Evolutionary conservation across 805 yeast species (phyloP).

Genomic region (Teunomyces funiuensis): DNA sequence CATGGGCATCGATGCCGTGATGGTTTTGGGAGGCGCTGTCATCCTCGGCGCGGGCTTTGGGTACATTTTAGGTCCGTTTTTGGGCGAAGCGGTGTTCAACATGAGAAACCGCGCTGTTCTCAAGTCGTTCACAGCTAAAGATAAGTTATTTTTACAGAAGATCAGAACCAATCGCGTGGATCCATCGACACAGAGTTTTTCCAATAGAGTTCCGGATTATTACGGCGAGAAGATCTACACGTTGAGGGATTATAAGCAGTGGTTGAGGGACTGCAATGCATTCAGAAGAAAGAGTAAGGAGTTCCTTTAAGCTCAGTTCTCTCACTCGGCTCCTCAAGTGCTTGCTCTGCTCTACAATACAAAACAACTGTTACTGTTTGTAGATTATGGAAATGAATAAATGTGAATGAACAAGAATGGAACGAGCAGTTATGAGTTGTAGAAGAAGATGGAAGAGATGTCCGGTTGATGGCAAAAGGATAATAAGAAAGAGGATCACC

Average conservation of each 20-base stretch:
- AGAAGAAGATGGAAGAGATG: no score
- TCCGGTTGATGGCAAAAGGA: no score
- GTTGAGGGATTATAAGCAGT: constrained; percentile 81
- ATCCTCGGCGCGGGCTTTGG: constrained; percentile 74
- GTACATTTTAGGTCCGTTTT: constrained; percentile 74
- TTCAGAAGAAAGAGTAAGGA: constrained; percentile 80
- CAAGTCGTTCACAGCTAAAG: constrained; percentile 55
- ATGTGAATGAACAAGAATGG: no score
- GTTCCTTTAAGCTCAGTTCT: constrained; percentile 65
- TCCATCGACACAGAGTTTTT: constrained; percentile 84
- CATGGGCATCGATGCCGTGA: constrained; percentile 86
- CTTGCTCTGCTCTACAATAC: no score
- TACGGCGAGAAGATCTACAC: constrained; percentile 95
- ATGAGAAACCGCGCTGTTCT: constrained; percentile 48
- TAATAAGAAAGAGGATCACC: no score
- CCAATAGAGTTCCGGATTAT: constrained; percentile 97
- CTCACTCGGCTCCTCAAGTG: no score
- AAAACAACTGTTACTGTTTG: no score
- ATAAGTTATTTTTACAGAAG: constrained; percentile 71
- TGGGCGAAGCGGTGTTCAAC: constrained; percentile 71
- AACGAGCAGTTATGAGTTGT: no score
- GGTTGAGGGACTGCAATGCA: constrained; percentile 94
- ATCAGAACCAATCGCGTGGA: constrained; percentile 82
- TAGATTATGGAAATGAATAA: no score
- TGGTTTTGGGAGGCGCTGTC: constrained; percentile 74